Evolutionary conservation across 2,329 filamentous ascomycete species (phyloP).

Genomic region (Trichoderma polysporum): DNA sequence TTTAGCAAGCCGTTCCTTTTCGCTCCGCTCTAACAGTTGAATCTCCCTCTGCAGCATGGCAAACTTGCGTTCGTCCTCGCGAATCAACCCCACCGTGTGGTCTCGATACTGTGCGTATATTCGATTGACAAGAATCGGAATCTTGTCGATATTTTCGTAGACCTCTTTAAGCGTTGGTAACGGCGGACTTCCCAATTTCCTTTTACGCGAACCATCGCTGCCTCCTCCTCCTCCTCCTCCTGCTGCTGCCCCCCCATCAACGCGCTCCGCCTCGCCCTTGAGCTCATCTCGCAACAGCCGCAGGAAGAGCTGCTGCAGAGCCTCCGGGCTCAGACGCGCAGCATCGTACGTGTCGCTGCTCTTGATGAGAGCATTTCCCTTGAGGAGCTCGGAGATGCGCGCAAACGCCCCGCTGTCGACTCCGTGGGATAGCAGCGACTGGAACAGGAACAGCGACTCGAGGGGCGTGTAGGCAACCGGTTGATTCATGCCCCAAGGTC

Average conservation of each 20-base stretch:
- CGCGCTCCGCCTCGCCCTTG: slow-evolving; percentile 47
- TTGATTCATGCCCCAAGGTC: slow-evolving; percentile 56
- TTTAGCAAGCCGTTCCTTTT: slow-evolving; percentile 39
- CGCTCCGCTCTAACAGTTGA: slow-evolving; percentile 59
- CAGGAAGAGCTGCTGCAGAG: slow-evolving; percentile 76
- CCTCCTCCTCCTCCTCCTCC: slow-evolving; percentile 40
- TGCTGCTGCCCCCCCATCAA: slow-evolving; percentile 25
- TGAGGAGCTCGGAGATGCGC: slow-evolving; percentile 72
- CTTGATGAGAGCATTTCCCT: slow-evolving; percentile 70
- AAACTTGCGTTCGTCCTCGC: slow-evolving; percentile 70
- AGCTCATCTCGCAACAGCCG: slow-evolving; percentile 73
- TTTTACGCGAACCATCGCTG: slow-evolving; percentile 64
- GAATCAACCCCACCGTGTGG: slow-evolving; percentile 66
- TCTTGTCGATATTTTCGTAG: slow-evolving; percentile 62
- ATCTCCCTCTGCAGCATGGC: slow-evolving; percentile 66
- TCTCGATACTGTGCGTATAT: slow-evolving; percentile 75
- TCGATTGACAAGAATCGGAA: slow-evolving; percentile 69
- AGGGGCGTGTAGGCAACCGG: slow-evolving; percentile 73
- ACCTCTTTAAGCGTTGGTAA: slow-evolving; percentile 66
- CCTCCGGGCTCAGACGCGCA: slow-evolving; percentile 70
- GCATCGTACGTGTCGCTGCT: slow-evolving; percentile 70
- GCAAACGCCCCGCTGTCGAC: slow-evolving; percentile 64
- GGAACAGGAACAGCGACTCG: slow-evolving; percentile 83
- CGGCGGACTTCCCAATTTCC: slow-evolving; percentile 68
- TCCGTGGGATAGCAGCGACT: slow-evolving; percentile 70